phyloP scores from a whole-genome alignment of 257 asterid species.

The Fraxinus pennsylvanica region DNA sequence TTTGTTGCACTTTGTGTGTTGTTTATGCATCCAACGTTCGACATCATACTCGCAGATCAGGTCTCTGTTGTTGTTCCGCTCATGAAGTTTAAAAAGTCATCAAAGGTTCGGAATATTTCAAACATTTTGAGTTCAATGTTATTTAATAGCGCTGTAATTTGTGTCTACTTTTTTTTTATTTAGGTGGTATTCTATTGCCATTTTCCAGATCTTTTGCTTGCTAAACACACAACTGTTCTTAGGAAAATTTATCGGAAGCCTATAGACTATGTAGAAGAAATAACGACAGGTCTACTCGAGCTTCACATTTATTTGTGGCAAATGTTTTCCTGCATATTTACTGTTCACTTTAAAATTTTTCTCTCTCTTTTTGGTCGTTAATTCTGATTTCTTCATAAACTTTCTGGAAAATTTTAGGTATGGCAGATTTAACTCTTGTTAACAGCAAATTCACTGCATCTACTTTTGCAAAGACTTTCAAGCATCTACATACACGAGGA shows the following conservation, averaged over 20 bases:
- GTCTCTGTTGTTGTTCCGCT: conserved; percentile 82
- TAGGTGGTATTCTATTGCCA: conserved; percentile 96
- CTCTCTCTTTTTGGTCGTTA: neutral
- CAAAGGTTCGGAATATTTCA: conserved; percentile 56
- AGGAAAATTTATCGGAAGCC: conserved; percentile 85
- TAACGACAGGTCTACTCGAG: conserved; percentile 71
- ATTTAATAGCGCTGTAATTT: conserved; percentile 16
- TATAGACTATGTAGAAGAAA: conserved; percentile 78
- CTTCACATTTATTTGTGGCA: neutral
- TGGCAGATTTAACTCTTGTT: conserved; percentile 88
- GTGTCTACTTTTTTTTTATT: conserved; percentile 4
- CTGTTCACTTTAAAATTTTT: neutral
- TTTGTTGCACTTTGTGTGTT: conserved; percentile 77
- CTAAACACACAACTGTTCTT: conserved; percentile 78
- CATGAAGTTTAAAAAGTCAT: conserved; percentile 70
- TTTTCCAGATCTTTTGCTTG: conserved; percentile 88
- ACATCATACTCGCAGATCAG: conserved; percentile 78
- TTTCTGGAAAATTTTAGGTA: conserved; percentile 52
- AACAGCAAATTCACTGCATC: conserved; percentile 94
- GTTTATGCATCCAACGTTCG: conserved; percentile 69
- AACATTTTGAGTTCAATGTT: neutral
- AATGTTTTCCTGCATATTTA: neutral
- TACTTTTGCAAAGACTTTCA: conserved; percentile 86
- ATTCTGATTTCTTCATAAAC: conserved; percentile 5
- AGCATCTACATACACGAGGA: conserved; percentile 62